Percentiles rank a stretch among this genome's conserved stretches.
Conservation (phyloP, 495 filamentous ascomycete genomes). For the Diplogelasinospora grovesii region DNA sequence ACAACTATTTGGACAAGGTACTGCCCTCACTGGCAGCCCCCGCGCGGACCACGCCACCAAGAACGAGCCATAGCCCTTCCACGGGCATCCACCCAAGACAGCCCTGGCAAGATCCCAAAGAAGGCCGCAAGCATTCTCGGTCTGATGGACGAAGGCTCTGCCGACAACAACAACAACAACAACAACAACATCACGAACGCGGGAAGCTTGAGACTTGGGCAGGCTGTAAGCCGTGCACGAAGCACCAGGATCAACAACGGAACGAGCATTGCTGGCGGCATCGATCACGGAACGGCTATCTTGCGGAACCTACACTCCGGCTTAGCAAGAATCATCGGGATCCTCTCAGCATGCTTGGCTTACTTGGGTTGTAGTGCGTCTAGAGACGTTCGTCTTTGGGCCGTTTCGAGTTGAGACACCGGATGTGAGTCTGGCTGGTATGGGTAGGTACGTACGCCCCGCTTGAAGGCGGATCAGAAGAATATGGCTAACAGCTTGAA, state of each 20-base stretch:
- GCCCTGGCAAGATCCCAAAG: constrained; percentile 23
- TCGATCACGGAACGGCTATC: too few relatives aligned
- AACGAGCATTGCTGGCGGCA: not conserved
- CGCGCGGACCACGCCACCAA: too few relatives aligned
- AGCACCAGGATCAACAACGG: not conserved
- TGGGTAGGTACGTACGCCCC: too few relatives aligned
- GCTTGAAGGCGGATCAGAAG: too few relatives aligned
- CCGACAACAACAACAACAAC: not conserved
- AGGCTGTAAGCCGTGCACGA: not conserved
- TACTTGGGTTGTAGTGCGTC: too few relatives aligned
- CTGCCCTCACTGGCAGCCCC: constrained; percentile 21
- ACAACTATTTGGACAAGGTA: constrained; percentile 52
- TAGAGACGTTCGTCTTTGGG: too few relatives aligned
- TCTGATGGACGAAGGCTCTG: constrained; percentile 16
- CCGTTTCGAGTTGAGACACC: too few relatives aligned
- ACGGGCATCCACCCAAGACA: not conserved
- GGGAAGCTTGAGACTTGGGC: not conserved
- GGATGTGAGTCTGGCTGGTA: too few relatives aligned
- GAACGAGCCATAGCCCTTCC: not conserved
- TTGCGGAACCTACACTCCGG: constrained; percentile 28
- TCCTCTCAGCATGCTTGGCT: too few relatives aligned
- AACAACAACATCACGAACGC: not conserved
- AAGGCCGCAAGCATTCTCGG: constrained; percentile 39
- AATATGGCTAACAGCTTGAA: too few relatives aligned
- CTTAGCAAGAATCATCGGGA: constrained; percentile 30